These are phyloP conservation scores for Trichosporon coremiiforme DNA, from an alignment of 1,284 basidiomycete genomes.

Conservation along the genomic window DNA sequence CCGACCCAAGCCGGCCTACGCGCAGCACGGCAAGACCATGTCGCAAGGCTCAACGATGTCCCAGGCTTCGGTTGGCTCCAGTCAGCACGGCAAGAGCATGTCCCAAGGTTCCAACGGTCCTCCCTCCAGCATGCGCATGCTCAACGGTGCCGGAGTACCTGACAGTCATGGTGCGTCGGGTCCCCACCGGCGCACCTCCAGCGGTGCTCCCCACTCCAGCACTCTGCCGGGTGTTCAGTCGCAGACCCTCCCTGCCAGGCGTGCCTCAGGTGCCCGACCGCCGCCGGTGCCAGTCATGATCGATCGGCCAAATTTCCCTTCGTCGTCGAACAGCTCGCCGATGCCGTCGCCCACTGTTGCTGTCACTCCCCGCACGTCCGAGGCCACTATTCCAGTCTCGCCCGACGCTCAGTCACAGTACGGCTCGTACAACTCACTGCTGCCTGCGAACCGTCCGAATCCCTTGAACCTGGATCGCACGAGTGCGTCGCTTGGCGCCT, in stretches of 20 bases:
- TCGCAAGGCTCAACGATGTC: neutral
- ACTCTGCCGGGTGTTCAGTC: neutral
- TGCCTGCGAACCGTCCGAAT: neutral
- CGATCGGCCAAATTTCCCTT: constrained; percentile 31
- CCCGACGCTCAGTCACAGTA: neutral
- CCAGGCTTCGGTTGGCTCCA: neutral
- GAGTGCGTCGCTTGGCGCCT: neutral
- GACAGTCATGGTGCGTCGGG: constrained; percentile 23
- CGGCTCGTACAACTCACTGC: constrained; percentile 15
- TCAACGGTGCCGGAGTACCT: constrained; percentile 13
- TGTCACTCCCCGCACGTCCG: neutral
- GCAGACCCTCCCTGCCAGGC: neutral
- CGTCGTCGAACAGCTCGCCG: neutral
- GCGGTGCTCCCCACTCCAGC: neutral
- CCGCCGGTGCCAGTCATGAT: constrained; percentile 34
- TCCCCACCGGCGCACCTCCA: constrained; percentile 22
- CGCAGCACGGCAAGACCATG: neutral
- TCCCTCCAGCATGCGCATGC: neutral
- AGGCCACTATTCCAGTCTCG: neutral
- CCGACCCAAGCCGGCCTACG: neutral
- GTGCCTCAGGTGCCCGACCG: constrained; percentile 14
- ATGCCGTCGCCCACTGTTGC: neutral
- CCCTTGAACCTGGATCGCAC: constrained; percentile 16
- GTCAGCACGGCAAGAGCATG: neutral
- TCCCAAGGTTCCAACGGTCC: neutral